A percentile compares a stretch with the other conserved stretches of the same genome.
Evolutionary conservation across 306 rosid genomes (phyloP).

Genomic region (Castanea sativa): DNA sequence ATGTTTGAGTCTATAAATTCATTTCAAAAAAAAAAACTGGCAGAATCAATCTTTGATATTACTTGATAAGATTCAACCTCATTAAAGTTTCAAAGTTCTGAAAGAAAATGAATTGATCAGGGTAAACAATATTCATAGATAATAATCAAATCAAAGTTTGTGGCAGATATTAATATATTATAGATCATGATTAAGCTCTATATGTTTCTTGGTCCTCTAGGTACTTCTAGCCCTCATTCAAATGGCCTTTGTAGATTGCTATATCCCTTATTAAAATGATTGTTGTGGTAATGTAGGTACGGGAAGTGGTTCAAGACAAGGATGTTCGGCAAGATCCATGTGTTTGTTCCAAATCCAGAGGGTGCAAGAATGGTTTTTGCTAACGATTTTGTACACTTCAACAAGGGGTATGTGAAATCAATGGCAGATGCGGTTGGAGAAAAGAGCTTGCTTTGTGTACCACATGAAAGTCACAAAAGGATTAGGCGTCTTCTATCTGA

Average conservation of each 20-base stretch:
- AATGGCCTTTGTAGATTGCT: background rate
- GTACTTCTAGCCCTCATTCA: background rate
- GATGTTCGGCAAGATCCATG: conserved; percentile 64
- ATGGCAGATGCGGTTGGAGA: conserved; percentile 70
- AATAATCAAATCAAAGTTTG: no score
- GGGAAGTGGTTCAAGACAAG: conserved; percentile 79
- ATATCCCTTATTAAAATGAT: background rate
- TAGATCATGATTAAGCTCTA: no score
- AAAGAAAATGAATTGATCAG: no score
- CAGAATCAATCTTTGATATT: no score
- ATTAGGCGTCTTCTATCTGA: conserved; percentile 70
- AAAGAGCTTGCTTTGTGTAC: conserved; percentile 56
- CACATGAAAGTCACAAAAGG: conserved; percentile 56
- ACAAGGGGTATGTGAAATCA: conserved; percentile 69
- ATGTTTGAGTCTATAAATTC: background rate
- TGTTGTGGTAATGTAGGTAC: conserved; percentile 41
- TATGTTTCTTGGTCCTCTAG: background rate
- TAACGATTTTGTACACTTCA: conserved; percentile 61
- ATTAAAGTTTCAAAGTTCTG: no score
- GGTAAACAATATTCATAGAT: no score
- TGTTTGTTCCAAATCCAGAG: conserved; percentile 63
- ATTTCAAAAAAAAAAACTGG: no score
- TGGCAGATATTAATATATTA: no score
- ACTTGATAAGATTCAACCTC: no score
- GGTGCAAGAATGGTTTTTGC: conserved; percentile 61